Evolutionary conservation across 148 eudicot genomes (phyloP).

Genomic region (Pouteria glomerata): DNA sequence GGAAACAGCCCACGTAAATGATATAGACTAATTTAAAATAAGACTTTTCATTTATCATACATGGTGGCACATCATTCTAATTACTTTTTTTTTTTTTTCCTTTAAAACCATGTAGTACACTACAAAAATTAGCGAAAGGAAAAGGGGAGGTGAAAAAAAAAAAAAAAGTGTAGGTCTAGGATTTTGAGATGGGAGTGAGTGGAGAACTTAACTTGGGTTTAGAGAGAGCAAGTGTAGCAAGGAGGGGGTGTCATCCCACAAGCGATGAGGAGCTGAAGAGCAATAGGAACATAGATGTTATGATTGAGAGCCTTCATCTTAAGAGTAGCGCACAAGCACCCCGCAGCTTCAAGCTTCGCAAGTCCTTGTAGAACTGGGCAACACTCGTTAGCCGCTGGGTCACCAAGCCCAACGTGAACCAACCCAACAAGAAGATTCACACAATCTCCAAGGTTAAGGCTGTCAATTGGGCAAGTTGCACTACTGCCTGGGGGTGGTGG

Average conservation of each 20-base stretch:
- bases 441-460: slow-evolving; percentile 75
- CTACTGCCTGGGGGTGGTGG: slow-evolving; percentile 15
- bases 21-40: too few relatives aligned
- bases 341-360: slow-evolving; percentile 75
- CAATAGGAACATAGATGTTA: slow-evolving; percentile 63
- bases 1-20: too few relatives aligned
- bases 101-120: too few relatives aligned
- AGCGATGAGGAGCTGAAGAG: slow-evolving; percentile 80
- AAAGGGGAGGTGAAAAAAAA: too few relatives aligned
- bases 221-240: slow-evolving; percentile 79
- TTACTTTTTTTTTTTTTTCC: too few relatives aligned
- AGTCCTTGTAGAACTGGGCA: slow-evolving; percentile 74
- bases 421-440: slow-evolving; percentile 87
- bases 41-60: too few relatives aligned
- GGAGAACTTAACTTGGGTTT: slow-evolving; percentile 23
- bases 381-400: slow-evolving; percentile 56
- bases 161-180: not conserved
- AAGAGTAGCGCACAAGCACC: slow-evolving; percentile 74
- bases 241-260: slow-evolving; percentile 92
- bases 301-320: slow-evolving; percentile 73
- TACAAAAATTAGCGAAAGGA: too few relatives aligned
- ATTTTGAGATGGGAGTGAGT: not conserved
- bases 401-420: slow-evolving; percentile 74
- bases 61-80: too few relatives aligned
- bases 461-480: slow-evolving; percentile 63